Evolutionary conservation across 2,329 filamentous ascomycete species (phyloP).

Genomic region (Alternaria dauci): DNA sequence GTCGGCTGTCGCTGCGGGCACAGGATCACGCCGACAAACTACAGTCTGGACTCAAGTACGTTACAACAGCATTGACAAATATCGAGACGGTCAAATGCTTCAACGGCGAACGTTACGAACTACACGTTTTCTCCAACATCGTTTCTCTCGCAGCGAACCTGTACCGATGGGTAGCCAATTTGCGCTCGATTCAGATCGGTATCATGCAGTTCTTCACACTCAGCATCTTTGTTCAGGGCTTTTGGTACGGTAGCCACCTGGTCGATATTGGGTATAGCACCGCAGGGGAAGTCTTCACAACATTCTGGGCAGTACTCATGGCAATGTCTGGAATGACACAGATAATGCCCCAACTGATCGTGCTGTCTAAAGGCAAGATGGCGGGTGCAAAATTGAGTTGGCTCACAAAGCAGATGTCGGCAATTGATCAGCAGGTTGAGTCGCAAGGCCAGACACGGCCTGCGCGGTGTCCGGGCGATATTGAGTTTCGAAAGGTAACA

Average conservation of each 20-base stretch:
- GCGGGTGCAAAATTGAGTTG: conserved; percentile 71
- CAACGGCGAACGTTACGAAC: conserved; percentile 76
- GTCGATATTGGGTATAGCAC: conserved; percentile 66
- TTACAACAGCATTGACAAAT: conserved; percentile 72
- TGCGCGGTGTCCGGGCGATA: conserved; percentile 66
- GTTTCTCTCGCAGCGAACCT: conserved; percentile 67
- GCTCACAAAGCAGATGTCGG: conserved; percentile 51
- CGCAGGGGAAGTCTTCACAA: conserved; percentile 76
- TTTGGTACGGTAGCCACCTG: conserved; percentile 83
- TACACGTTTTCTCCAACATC: conserved; percentile 68
- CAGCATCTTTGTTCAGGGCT: conserved; percentile 84
- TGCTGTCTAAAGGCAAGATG: conserved; percentile 79
- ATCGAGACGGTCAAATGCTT: conserved; percentile 90
- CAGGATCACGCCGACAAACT: conserved; percentile 73
- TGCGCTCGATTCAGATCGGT: conserved; percentile 75
- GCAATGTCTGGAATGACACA: conserved; percentile 78
- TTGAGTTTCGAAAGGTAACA: conserved; percentile 73
- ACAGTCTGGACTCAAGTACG: conserved; percentile 73
- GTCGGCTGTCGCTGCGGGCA: conserved; percentile 71
- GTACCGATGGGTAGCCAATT: conserved; percentile 73
- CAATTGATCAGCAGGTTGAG: conserved; percentile 26
- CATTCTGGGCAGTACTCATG: conserved; percentile 83
- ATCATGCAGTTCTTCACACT: conserved; percentile 78
- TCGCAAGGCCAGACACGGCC: conserved; percentile 33
- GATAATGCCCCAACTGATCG: conserved; percentile 77